Conservation (phyloP, 1,284 basidiomycete species). For the Neonothopanus nambi region DNA sequence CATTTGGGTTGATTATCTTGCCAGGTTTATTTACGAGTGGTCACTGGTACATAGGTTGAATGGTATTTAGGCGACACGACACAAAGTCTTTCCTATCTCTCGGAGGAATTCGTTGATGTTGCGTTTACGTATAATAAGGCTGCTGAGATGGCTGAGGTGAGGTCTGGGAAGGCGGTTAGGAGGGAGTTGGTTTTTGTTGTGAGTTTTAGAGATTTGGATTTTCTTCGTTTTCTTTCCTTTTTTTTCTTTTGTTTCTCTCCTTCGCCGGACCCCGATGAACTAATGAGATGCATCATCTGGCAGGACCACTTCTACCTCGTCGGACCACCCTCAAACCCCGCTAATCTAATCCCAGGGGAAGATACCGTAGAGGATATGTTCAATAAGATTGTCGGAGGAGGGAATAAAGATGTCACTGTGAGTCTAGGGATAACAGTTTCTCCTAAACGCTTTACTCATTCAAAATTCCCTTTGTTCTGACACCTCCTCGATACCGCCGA, state of each 20-base stretch:
- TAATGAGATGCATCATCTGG: too few relatives aligned
- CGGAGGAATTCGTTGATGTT: conserved; percentile 40
- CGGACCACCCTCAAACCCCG: conserved; percentile 37
- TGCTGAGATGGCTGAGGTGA: conserved; percentile 39
- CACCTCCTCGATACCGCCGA: too few relatives aligned
- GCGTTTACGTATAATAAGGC: conserved; percentile 51
- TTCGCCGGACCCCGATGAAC: too few relatives aligned
- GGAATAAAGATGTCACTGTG: conserved; percentile 36
- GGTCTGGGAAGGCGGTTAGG: conserved; percentile 28
- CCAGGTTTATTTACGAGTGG: too few relatives aligned
- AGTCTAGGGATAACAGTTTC: too few relatives aligned
- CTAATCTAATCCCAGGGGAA: conserved; percentile 25
- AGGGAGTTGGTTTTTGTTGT: conserved; percentile 44
- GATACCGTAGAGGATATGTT: conserved; percentile 42
- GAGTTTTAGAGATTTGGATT: conserved; percentile 18
- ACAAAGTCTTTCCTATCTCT: conserved; percentile 40
- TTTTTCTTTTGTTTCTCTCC: too few relatives aligned
- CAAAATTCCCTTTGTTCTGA: too few relatives aligned
- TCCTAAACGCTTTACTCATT: too few relatives aligned
- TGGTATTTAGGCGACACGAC: conserved; percentile 56
- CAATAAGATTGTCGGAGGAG: conserved; percentile 40
- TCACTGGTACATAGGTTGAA: too few relatives aligned
- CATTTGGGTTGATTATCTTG: neutral
- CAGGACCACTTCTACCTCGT: conserved; percentile 46
- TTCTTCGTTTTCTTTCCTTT: neutral